Evolutionary conservation across 148 eudicot genomes (phyloP), one percentile per base, ranked within the genome.

Genomic region (Polygonum maritimum): DNA sequence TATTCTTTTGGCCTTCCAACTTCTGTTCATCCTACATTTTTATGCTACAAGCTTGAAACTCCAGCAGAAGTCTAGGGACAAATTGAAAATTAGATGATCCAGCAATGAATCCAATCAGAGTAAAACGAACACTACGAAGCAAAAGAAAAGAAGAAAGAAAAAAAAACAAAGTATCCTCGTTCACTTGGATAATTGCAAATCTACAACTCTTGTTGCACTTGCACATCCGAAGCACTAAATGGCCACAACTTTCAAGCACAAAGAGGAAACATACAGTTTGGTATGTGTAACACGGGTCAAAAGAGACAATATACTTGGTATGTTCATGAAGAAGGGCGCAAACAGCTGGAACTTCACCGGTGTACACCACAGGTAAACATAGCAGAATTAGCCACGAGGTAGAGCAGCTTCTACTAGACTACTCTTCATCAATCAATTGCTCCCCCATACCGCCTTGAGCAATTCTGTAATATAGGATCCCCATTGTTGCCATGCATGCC

Each of bases 401-500:
- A 26, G 38, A 60, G 36, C 67, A 58, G 45, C 80, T 83, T 76
- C 76, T 87, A 26, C 31, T 26, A 26, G 31, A 26, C 31, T 26
- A 91, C 79, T 90, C 97, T 47, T 92, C 90, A 48, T 87, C 90
- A 48, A 82, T 57, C 79, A 85, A 58, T 45, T 88, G 91, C 74
- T 87, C 89, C 54, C 87, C 92, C 48, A 89, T 73, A 71, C 90
- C 92, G 36, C 97, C 84, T 79, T 95, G 97, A n/a, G 97, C 89
- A 31, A 95, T 77, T 86, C 98, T 92, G 88, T 92, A 95, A 79
- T 95, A 95, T 44, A 95, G 79, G 74, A 95, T 95, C 75, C 92
- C 99, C 98, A 95, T 95, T 5, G 99, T 95, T 73, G 99, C 99
- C 96, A 95, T 79, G 84, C 99, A 95, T 22, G 99, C 98, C 96